Evolutionary conservation across 768 basidiomycete species (phyloP), one percentile per base, ranked within the genome.

Genomic region (Suillus cothurnatus): DNA sequence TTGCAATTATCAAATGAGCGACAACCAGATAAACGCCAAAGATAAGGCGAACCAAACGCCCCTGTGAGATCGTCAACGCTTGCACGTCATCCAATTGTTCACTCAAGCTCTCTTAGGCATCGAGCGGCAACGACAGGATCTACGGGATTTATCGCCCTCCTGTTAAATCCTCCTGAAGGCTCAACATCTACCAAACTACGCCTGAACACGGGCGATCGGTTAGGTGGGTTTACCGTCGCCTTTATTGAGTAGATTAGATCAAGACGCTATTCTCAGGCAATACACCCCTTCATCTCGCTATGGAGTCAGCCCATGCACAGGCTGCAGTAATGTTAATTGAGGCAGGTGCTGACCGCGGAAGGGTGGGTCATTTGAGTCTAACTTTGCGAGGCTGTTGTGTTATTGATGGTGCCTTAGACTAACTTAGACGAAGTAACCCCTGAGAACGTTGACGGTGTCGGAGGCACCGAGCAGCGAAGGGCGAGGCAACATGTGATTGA

Each of bases 91-190:
- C 32, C 31, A 43, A 23, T 56, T 38, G 6, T 12, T 31, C 55
- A 76, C 19, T 43, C 11, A 23, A 19, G 4, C 8, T 14, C 62
- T 68, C 63, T 47, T 68, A 96, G 94, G 61, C 97, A 99, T 78
- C 91, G 97, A 66, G 97, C 97, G 56, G 94, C 96, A 14, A 96
- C 97, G 8, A 98, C 93, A 17, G 97, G 97, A 38, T 94, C 95
- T 28, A 87, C 88, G 12, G 93, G 93, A 8, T 97, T 99, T 75
- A 86, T 99, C 63, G 85, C 84, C 34, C 81, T 99, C 50, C 84
- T 99, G n/a, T 76, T 99, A 61, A 86, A 92, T 66, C 91, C 94
- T 6, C 91, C 93, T n/a, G 86, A 85, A 71, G 88, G 87, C 14
- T 81, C 85, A 64, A 66, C 72, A 31, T 64, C 21, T 17, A 80